Percentiles rank a stretch among this genome's conserved stretches.
Conservation (phyloP, 2,329 filamentous ascomycete species). For the Sporothrix pseudoabietina region DNA sequence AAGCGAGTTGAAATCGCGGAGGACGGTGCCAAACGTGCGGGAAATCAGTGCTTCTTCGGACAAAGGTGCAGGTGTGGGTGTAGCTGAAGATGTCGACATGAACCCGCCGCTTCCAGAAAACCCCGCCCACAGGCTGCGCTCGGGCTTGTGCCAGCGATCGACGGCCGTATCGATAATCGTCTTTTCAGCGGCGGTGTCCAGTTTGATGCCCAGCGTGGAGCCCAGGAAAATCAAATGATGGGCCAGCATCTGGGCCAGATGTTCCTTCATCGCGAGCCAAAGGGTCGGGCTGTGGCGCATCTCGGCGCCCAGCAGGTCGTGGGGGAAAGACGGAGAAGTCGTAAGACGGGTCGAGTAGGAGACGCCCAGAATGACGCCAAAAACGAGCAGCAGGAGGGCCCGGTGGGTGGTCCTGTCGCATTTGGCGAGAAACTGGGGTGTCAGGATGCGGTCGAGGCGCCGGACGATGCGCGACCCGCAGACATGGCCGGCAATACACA, state of each 20-base stretch:
- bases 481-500: constrained; percentile 37
- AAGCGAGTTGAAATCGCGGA: not conserved
- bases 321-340: constrained; percentile 34
- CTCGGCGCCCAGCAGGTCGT: constrained; percentile 36
- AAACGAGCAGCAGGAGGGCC: constrained; percentile 39
- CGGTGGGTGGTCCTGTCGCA: constrained; percentile 37
- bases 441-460: constrained; percentile 40
- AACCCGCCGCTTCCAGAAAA: constrained; percentile 4
- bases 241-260: constrained; percentile 41
- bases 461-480: constrained; percentile 39
- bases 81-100: not conserved
- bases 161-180: constrained; percentile 40
- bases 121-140: constrained; percentile 39
- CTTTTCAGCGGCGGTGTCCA: constrained; percentile 40
- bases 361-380: constrained; percentile 40
- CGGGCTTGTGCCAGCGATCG: constrained; percentile 40
- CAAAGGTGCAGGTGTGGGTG: not conserved
- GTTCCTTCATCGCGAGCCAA: constrained; percentile 42
- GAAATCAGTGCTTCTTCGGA: not conserved
- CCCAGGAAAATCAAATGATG: constrained; percentile 41
- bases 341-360: constrained; percentile 37
- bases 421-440: constrained; percentile 39
- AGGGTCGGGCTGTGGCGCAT: constrained; percentile 41
- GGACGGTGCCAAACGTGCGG: not conserved
- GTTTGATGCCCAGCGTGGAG: constrained; percentile 39